Evolutionary conservation across 176 grass and related monocot species (phyloP), one percentile per base, ranked within the genome.

Genomic region (Alloteropsis semialata): DNA sequence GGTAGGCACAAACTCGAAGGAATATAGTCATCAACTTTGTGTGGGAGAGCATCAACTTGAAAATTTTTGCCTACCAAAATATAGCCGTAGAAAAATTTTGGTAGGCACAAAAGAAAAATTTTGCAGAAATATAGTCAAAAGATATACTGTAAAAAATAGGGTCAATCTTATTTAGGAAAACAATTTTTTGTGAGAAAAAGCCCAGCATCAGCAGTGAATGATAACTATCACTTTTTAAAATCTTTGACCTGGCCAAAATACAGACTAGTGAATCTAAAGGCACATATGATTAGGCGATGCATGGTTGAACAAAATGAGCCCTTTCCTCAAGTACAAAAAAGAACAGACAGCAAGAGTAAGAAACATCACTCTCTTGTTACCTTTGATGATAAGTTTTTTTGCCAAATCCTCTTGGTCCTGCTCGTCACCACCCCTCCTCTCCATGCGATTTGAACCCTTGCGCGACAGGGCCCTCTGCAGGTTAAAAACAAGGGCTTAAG

Each of bases 391-490:
- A 65, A 99, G 62, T 42, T 92, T 99, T 84, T 90, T 96, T 1
- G 59, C 51, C 46, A 86, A 68, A 51, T 94, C 93, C 56, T 94
- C 93, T 78, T 78, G 83, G 67, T 99, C 93, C 78, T 87, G 87
- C 10, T 94, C 93, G 36, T 96, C 96, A n/a, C 83, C 74, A 5
- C 37, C 61, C 68, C 87, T 94, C 74, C 82, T 96, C 30, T 99
- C 96, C 22, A 72, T 72, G 54, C 91, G 89, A 54, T 91, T 92
- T 32, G 93, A 93, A 77, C 96, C 89, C 85, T 99, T 99, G 12
- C 96, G 82, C 0, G 96, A 99, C 36, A 99, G 81, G 25, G 87
- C 96, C 78, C 91, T 99, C 96, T 99, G 82, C 82, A 88, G 13
- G 50, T 69, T 1, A 37, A 43, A 73, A 53, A 33, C 14, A 28